Evolutionary conservation across 352 stramenopile species (phyloP), one percentile per base, ranked within the genome.

Genomic region (Globisporangium uncinulatum): DNA sequence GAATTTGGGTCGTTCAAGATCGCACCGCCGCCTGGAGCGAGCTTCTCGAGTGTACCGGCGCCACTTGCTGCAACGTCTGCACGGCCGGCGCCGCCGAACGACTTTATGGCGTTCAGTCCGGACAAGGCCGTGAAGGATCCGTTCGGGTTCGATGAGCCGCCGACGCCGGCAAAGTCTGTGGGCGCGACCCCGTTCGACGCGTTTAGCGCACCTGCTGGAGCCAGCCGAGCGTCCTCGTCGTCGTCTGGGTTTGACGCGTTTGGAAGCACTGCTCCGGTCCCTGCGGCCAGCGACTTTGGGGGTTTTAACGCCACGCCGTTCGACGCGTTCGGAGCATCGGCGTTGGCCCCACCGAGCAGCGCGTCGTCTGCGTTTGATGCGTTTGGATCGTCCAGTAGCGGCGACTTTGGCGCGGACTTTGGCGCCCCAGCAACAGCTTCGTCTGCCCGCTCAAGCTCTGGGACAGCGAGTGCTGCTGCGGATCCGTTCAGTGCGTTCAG

Each of bases 1-100:
- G 67, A 79, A 29, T 87, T 89, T 52, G 64, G 63, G 0, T 88
- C 77, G 10, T 92, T 90, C 63, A 92, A 82, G 58, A 71, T 92
- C 42, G 73, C 78, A 3, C 80, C 76, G 34, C 83, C 81, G 37
- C 76, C 74, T 44, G 73, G 68, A 29, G 70, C 74, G 1, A 68
- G 63, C 39, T 86, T 87, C 50, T 69, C 69, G 24, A 29, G 67
- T 36, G 1, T 56, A 6, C 34, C 59, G 51, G 42, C 56, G 0
- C 19, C 46, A 20, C 48, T 64, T 10, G 32, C 56, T 7, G 54
- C 63, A 17, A 42, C 63, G 50, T 52, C 51, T 56, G 44, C 61
- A 1, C 47, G 61, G 2, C 65, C 72, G 13, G 47, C 57, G 17
- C 54, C 34, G 7, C 34, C 66, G 50, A 84, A 74, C 56, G 78